A percentile compares a stretch with the other conserved stretches of the same genome.
phyloP scores from a whole-genome alignment of 768 basidiomycete species.

The Boletus vinaceobasis region DNA sequence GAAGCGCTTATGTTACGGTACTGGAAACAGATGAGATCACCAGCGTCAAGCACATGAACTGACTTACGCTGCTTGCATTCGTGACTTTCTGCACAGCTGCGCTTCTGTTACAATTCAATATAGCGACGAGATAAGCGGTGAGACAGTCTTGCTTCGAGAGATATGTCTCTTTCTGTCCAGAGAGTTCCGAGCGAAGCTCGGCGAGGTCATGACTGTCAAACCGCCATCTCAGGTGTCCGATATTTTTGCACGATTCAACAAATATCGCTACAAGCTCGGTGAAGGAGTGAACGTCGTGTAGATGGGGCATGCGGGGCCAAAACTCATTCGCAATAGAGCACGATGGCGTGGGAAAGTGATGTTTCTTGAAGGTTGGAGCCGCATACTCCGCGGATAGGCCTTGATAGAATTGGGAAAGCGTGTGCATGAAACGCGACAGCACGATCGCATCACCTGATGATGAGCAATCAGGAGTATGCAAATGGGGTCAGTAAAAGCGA shows the following conservation, averaged over 20 bases:
- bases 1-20: slow-evolving; percentile 17
- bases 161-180: not conserved
- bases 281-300: slow-evolving; percentile 14
- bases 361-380: slow-evolving; percentile 26
- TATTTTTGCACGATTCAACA: slow-evolving; percentile 4
- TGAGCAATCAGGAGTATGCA: not conserved
- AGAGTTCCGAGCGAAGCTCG: slow-evolving; percentile 14
- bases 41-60: not conserved
- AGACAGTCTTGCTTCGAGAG: slow-evolving; percentile 32
- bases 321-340: slow-evolving; percentile 10
- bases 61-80: slow-evolving; percentile 29
- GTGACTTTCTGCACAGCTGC: slow-evolving; percentile 18
- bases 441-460: slow-evolving; percentile 27
- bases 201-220: slow-evolving; percentile 9
- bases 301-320: slow-evolving; percentile 24
- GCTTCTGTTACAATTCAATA: slow-evolving; percentile 17
- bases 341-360: slow-evolving; percentile 18
- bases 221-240: slow-evolving; percentile 18
- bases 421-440: slow-evolving; percentile 29
- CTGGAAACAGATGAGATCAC: slow-evolving; percentile 5
- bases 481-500: not conserved
- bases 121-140: slow-evolving; percentile 24
- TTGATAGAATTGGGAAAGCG: slow-evolving; percentile 31
- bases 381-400: slow-evolving; percentile 5
- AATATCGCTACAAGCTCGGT: slow-evolving; percentile 19